These are phyloP conservation scores for Fusarium udum DNA, from an alignment of 2,329 filamentous ascomycete genomes.

Conservation along the genomic window DNA sequence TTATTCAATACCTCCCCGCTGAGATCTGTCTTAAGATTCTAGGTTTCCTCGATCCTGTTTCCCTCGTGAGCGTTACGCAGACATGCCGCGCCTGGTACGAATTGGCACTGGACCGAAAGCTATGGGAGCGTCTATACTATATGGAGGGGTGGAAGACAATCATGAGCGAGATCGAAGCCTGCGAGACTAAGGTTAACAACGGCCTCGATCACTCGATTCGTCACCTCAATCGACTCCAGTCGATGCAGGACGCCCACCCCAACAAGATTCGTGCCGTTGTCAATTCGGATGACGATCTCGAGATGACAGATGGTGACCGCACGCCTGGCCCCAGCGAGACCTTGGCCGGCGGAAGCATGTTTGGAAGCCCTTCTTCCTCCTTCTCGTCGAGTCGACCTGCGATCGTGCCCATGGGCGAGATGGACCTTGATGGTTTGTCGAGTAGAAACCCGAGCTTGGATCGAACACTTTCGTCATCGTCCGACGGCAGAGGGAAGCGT, in stretches of 20 bases:
- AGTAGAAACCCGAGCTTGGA: constrained; percentile 46
- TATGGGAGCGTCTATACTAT: constrained; percentile 87
- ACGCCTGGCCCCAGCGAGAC: constrained; percentile 38
- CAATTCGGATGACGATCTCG: constrained; percentile 59
- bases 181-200: constrained; percentile 69
- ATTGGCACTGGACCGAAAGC: constrained; percentile 80
- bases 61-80: constrained; percentile 80
- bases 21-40: constrained; percentile 93
- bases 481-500: constrained; percentile 48
- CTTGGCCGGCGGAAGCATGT: constrained; percentile 44
- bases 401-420: constrained; percentile 42
- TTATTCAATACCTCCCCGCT: constrained; percentile 82
- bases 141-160: constrained; percentile 87
- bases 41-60: constrained; percentile 82
- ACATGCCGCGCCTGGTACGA: constrained; percentile 85
- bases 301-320: constrained; percentile 56
- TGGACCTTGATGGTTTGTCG: constrained; percentile 43
- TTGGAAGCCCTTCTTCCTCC: constrained; percentile 48
- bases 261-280: constrained; percentile 66
- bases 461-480: constrained; percentile 41
- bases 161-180: constrained; percentile 69
- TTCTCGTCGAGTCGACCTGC: constrained; percentile 44
- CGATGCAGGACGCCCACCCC: constrained; percentile 58
- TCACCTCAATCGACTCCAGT: constrained; percentile 55
- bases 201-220: constrained; percentile 51